Conservation (phyloP, 2,329 filamentous ascomycete species). For the Emydomyces testavorans region DNA sequence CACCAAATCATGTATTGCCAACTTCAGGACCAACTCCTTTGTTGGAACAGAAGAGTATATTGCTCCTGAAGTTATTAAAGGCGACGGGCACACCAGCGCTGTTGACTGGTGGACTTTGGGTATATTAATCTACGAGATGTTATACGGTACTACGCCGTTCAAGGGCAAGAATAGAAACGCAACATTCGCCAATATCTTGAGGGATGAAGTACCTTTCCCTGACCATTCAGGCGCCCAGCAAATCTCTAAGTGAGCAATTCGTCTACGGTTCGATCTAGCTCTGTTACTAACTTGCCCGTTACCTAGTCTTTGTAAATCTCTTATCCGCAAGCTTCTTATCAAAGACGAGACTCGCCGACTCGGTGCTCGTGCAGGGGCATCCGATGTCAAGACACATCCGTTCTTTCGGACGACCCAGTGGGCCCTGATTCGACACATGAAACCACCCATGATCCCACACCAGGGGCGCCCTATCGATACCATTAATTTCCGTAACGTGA, state of each 20-base stretch:
- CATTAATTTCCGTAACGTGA: constrained; percentile 94
- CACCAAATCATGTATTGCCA: constrained; percentile 93
- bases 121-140: constrained; percentile 96
- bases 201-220: constrained; percentile 92
- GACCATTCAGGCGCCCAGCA: constrained; percentile 74
- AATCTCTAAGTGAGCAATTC: constrained; percentile 72
- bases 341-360: constrained; percentile 93
- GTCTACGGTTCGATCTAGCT: background rate
- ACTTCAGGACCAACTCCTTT: constrained; percentile 97
- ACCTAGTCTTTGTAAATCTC: constrained; percentile 77
- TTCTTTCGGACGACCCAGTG: constrained; percentile 96
- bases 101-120: constrained; percentile 99
- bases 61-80: constrained; percentile 96
- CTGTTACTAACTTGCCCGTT: constrained; percentile 7
- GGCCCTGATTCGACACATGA: constrained; percentile 94
- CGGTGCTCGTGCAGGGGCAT: constrained; percentile 86
- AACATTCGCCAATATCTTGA: constrained; percentile 92
- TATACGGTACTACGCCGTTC: constrained; percentile 96
- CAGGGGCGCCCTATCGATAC: constrained; percentile 85
- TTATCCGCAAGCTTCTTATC: constrained; percentile 93
- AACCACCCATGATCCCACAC: constrained; percentile 90
- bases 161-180: constrained; percentile 98
- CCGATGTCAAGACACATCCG: constrained; percentile 88
- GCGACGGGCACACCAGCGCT: constrained; percentile 92
- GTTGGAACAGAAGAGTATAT: constrained; percentile 99